Percentiles rank a stretch among this genome's conserved stretches.
Conservation (phyloP, 1,284 basidiomycete species). For the Laetiporus sulphureus region DNA sequence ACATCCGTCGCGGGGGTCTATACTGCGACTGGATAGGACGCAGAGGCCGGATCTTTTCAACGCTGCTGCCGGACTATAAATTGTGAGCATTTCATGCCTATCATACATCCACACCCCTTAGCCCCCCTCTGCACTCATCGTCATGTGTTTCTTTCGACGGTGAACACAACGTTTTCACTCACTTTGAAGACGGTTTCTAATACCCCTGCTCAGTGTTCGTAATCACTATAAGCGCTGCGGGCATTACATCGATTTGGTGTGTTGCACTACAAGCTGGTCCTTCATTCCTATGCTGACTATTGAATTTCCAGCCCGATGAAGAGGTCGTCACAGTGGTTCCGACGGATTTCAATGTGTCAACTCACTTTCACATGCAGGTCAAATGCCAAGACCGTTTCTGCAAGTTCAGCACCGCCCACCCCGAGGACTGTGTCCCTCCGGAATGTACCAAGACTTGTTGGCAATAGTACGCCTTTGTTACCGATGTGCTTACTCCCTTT, state of each 20-base stretch:
- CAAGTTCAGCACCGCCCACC: conserved; percentile 65
- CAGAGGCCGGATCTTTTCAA: conserved; percentile 17
- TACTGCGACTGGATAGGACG: conserved; percentile 8
- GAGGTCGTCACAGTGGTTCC: conserved; percentile 32
- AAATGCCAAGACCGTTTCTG: conserved; percentile 56
- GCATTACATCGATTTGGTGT: conserved; percentile 51
- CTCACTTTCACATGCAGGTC: conserved; percentile 35
- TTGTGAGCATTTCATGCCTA: conserved; percentile 7
- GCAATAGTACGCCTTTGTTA: conserved; percentile 55
- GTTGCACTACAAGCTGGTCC: conserved; percentile 17
- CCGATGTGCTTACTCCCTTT: conserved; percentile 10
- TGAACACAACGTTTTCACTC: conserved; percentile 25
- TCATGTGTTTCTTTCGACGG: conserved; percentile 59
- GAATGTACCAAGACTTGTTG: conserved; percentile 60
- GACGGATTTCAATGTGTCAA: conserved; percentile 17
- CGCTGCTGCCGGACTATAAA: conserved; percentile 16
- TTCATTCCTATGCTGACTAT: conserved; percentile 6
- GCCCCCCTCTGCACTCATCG: conserved; percentile 5
- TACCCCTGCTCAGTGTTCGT: conserved; percentile 33
- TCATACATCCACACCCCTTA: conserved; percentile 8
- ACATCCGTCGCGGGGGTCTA: conserved; percentile 7
- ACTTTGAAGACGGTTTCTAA: conserved; percentile 7
- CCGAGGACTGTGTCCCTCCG: conserved; percentile 47
- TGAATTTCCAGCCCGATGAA: conserved; percentile 43
- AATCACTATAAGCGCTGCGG: conserved; percentile 49